phyloP scores from a whole-genome alignment of 2,329 filamentous ascomycete genomes.

The Daldinia eschscholtzii region DNA sequence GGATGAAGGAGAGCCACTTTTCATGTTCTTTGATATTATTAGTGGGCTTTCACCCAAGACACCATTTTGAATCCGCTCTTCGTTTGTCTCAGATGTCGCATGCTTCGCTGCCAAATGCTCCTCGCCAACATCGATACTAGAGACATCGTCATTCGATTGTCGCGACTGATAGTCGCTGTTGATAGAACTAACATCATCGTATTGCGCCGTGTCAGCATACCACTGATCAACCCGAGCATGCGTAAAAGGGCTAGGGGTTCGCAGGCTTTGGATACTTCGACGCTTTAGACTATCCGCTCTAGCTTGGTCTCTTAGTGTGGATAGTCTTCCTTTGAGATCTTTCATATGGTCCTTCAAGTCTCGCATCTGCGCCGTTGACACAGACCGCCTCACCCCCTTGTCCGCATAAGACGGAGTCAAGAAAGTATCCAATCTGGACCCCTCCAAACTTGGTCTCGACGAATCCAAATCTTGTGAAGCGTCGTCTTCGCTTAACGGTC shows the following conservation, averaged over 20 bases:
- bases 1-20: conserved; percentile 26
- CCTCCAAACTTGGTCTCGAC: conserved; percentile 46
- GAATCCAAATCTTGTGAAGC: conserved; percentile 49
- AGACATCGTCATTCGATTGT: conserved; percentile 30
- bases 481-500: conserved; percentile 68
- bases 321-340: conserved; percentile 87
- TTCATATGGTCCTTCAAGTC: conserved; percentile 86
- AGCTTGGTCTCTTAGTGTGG: conserved; percentile 80
- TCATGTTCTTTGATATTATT: conserved; percentile 38
- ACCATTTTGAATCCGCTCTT: conserved; percentile 48
- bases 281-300: conserved; percentile 83
- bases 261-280: conserved; percentile 79
- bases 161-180: conserved; percentile 32
- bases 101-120: conserved; percentile 19
- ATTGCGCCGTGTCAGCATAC: conserved; percentile 55
- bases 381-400: conserved; percentile 70
- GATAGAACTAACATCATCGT: conserved; percentile 43
- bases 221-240: conserved; percentile 71
- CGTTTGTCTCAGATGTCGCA: conserved; percentile 40
- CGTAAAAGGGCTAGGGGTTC: conserved; percentile 83
- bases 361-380: conserved; percentile 79
- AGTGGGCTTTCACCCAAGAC: conserved; percentile 50
- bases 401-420: conserved; percentile 62
- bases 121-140: conserved; percentile 42
- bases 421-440: conserved; percentile 54